These are phyloP conservation scores for Erodium trifolium DNA, from an alignment of 441 rosid genomes.

Conservation along the genomic window DNA sequence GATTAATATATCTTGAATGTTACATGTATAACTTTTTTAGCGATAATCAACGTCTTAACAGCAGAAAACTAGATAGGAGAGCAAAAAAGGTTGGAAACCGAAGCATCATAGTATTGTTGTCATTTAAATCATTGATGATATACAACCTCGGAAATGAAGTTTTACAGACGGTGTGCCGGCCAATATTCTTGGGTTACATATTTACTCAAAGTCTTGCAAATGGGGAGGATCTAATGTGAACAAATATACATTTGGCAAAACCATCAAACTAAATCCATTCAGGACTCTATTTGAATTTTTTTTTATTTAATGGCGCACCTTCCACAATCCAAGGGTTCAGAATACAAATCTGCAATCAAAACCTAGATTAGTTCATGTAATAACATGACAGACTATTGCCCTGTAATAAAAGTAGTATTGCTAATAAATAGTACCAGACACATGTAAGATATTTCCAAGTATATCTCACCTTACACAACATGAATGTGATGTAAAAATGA, in stretches of 20 bases:
- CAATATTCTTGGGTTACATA: neutral
- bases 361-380: neutral
- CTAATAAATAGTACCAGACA: too few species aligned
- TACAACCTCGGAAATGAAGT: neutral
- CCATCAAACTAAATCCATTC: neutral
- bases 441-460: neutral
- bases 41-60: too few species aligned
- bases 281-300: neutral
- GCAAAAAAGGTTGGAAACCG: too few species aligned
- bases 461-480: neutral
- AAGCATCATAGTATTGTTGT: too few species aligned
- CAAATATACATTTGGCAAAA: neutral
- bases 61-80: too few species aligned
- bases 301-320: neutral
- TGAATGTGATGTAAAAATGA: neutral
- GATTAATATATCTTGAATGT: too few species aligned
- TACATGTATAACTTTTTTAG: too few species aligned
- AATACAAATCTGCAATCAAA: neutral
- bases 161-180: neutral
- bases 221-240: neutral
- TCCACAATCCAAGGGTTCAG: conserved; percentile 8
- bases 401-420: too few species aligned
- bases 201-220: neutral
- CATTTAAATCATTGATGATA: neutral
- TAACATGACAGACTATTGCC: too few species aligned